These are phyloP conservation scores for Chrysosphaeria jannelii DNA, from an alignment of 2,329 filamentous ascomycete species.

Conservation along the genomic window DNA sequence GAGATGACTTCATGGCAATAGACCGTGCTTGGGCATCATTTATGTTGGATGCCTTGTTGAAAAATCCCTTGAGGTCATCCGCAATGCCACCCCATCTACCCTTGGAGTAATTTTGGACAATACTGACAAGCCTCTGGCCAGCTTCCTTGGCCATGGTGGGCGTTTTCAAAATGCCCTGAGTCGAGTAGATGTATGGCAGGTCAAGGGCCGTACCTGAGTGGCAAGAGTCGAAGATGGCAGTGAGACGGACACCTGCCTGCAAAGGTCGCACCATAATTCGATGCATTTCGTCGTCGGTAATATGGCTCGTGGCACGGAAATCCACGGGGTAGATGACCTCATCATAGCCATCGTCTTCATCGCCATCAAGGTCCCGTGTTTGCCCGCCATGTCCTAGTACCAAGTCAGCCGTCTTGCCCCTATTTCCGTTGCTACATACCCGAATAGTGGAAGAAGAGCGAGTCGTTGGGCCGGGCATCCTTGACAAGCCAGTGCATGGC, in stretches of 20 bases:
- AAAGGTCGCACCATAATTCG: conserved; percentile 47
- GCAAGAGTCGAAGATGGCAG: conserved; percentile 57
- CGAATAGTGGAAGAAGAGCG: conserved; percentile 92
- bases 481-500: conserved; percentile 98
- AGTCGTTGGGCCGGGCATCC: conserved; percentile 74
- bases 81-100: conserved; percentile 66
- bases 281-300: conserved; percentile 56
- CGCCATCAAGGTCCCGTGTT: conserved; percentile 47
- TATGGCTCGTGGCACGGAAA: conserved; percentile 41
- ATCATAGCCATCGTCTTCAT: conserved; percentile 57
- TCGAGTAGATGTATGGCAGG: conserved; percentile 53
- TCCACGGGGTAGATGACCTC: conserved; percentile 67
- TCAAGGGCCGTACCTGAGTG: conserved; percentile 54
- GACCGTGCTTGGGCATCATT: conserved; percentile 46
- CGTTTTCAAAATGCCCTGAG: conserved; percentile 53
- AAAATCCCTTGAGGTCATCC: conserved; percentile 47
- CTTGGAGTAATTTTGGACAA: conserved; percentile 50
- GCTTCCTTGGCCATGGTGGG: conserved; percentile 58
- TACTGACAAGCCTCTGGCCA: conserved; percentile 36
- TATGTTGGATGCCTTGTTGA: conserved; percentile 64
- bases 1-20: conserved; percentile 66
- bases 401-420: conserved; percentile 10
- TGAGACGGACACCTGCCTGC: conserved; percentile 54
- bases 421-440: no score
- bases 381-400: conserved; percentile 67